Percentiles rank a stretch among this genome's conserved stretches.
phyloP scores from a whole-genome alignment of 768 basidiomycete genomes.

The Russula sp. region DNA sequence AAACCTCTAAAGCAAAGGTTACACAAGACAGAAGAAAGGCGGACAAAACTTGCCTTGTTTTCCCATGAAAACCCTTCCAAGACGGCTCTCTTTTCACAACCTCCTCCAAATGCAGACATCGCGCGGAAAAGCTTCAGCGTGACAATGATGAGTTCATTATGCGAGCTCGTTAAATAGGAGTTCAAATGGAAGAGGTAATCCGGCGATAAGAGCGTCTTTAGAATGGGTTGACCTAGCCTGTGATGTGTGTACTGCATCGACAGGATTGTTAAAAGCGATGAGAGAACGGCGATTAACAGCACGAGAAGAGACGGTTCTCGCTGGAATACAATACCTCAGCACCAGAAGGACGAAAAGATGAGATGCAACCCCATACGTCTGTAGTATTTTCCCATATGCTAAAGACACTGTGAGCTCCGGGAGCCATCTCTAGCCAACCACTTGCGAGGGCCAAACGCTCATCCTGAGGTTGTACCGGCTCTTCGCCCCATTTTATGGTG shows the following conservation, averaged over 20 bases:
- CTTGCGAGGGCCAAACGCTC: slow-evolving; percentile 51
- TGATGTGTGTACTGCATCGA: slow-evolving; percentile 67
- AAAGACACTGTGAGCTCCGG: slow-evolving; percentile 56
- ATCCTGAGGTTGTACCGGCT: slow-evolving; percentile 45
- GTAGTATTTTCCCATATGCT: slow-evolving; percentile 49
- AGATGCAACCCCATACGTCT: slow-evolving; percentile 35
- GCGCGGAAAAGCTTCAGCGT: slow-evolving; percentile 57
- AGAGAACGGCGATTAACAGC: slow-evolving; percentile 44
- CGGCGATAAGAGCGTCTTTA: slow-evolving; percentile 51
- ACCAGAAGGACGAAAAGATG: neutral
- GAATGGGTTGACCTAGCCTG: slow-evolving; percentile 49
- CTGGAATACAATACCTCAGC: slow-evolving; percentile 25
- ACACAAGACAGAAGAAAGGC: neutral
- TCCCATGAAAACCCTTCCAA: slow-evolving; percentile 76
- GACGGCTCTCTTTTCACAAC: slow-evolving; percentile 53
- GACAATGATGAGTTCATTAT: slow-evolving; percentile 59
- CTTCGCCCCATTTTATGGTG: slow-evolving; percentile 43
- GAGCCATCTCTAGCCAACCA: slow-evolving; percentile 51
- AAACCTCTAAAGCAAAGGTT: slow-evolving; percentile 39
- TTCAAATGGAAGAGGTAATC: slow-evolving; percentile 51
- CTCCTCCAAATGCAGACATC: slow-evolving; percentile 58
- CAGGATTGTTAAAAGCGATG: slow-evolving; percentile 53
- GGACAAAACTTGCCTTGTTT: slow-evolving; percentile 44
- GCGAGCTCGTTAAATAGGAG: slow-evolving; percentile 51
- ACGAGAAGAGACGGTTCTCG: slow-evolving; percentile 39